Conservation (phyloP, 345 rosid genomes). For the Geranium brycei region DNA sequence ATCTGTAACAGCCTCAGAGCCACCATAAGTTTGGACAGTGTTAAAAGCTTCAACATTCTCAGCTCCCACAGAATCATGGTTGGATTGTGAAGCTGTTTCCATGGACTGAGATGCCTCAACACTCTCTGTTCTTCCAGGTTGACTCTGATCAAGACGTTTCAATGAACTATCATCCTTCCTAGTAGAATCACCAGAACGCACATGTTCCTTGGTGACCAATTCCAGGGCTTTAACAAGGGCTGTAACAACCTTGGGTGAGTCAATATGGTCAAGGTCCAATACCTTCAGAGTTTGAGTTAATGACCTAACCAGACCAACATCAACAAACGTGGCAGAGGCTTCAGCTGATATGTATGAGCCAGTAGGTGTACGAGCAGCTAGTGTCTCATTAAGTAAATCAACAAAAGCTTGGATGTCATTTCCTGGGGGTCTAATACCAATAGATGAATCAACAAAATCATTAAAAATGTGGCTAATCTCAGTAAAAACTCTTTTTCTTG, state of each 20-base stretch:
- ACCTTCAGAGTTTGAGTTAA: conserved; percentile 69
- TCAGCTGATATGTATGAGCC: conserved; percentile 73
- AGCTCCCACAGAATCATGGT: conserved; percentile 40
- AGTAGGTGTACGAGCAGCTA: conserved; percentile 68
- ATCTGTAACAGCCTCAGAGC: conserved; percentile 72
- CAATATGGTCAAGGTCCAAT: conserved; percentile 74
- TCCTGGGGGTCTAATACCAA: conserved; percentile 46
- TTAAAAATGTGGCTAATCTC: conserved; percentile 57
- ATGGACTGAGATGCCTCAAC: conserved; percentile 42
- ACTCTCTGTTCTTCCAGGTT: conserved; percentile 41
- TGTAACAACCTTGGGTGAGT: conserved; percentile 76
- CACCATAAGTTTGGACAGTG: conserved; percentile 44
- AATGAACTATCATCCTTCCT: conserved; percentile 52
- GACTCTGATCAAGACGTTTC: conserved; percentile 37
- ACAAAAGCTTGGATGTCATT: conserved; percentile 51
- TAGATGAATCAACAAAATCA: conserved; percentile 49
- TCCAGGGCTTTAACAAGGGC: conserved; percentile 79
- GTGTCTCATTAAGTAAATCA: conserved; percentile 78
- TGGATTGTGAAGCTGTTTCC: conserved; percentile 45
- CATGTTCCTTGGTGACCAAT: conserved; percentile 86
- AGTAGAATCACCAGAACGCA: conserved; percentile 44
- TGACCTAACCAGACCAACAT: conserved; percentile 73
- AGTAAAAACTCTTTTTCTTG: conserved; percentile 66
- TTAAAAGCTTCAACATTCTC: conserved; percentile 42
- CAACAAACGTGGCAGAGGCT: conserved; percentile 81